Base-by-base conservation (phyloP, 225 moss, liverwort and hornwort genomes). In the Anthoceros angustus region DNA sequence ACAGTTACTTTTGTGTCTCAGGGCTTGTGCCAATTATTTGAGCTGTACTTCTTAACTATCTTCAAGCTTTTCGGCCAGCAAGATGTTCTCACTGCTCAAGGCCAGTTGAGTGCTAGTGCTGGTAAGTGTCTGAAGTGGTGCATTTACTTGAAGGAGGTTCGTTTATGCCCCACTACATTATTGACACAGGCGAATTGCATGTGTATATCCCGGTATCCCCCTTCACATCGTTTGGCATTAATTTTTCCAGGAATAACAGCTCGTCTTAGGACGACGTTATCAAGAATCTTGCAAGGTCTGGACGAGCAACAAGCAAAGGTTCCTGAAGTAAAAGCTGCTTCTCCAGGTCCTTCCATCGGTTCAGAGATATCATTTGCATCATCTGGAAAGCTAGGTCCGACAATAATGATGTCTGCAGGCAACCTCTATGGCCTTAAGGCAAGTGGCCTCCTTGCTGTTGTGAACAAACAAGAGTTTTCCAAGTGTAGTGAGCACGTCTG, bases 11-110 rank as follows among this genome's bases (percentile, higher is more conserved):
- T 49, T 40, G 66, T 74, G 69, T 74, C 9, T 61, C 86, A 95
- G 94, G 95, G 95, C 41, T 78, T 98, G 77, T 84, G 91, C 66
- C 95, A 98, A 72, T 86, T 98, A 32, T 98, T 98, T 72, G 95
- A 98, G 75, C 80, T 98, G 38, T 91, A 98, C 81, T 84, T 88
- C 75, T 98, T 98, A 75, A 91, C 91, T 64, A 81, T 89, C 73
- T 98, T 86, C 78, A 98, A 98, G 70, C 86, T 83, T 64, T 98
- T 98, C 74, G 95, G 95, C 66, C 84, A 87, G 70, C 85, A 88
- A 67, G 95, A 98, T 75, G 85, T 82, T 73, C 86, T 91, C 66
- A 78, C 76, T 32, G 68, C 43, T 74, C 80, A 82, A 55, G 72
- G 78, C 61, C 76, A 78, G 5, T 50, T 48, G 73, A 82, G 82